Evolutionary conservation across 225 moss, liverwort and hornwort genomes (phyloP), one percentile per base, ranked within the genome.

Genomic region (Ulota crispa): DNA sequence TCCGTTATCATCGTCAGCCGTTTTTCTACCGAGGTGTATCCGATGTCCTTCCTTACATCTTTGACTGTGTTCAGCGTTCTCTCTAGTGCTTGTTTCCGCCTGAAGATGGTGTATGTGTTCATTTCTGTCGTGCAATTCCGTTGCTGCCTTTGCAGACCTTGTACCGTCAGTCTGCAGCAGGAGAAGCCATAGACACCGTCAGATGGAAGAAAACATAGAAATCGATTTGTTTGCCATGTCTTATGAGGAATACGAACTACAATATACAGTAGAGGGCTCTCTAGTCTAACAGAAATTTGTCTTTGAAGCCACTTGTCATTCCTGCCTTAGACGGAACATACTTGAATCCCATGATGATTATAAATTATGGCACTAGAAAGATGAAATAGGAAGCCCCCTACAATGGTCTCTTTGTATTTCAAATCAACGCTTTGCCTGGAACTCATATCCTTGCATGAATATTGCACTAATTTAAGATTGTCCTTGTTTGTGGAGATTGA

Each of bases 81-180:
- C 78, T 78, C 67, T 42, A 12, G 43, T 70, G 64, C 76, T 70
- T 59, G 67, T 62, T 70, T 79, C 83, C 20, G 21, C 72, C 43
- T 81, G 76, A 31, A 64, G 41, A 70, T 78, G 85, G 9, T 64
- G 56, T 9, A 61, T 53, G 63, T 73, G 57, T 52, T 73, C 61
- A 72, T 16, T 73, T 64, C 56, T 82, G 1, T 79, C 62, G 11
- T 57, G 68, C 28, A 75, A 75, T 68, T 78, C 73, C 69, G 73
- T 32, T 73, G 56, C 76, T 36, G 27, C 18, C 41, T 79, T 43
- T 70, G 61, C 59, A 79, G 71, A 56, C 23, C 68, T 69, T 68
- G n/a, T 81, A 27, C 20, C 63, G 61, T 80, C 72, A 66, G 47
- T 64, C 85, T 85, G 77, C 50, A 85, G 57, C 59, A 59, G 19